phyloP scores from a whole-genome alignment of 331 rosid genomes.

The Malus hybrid region DNA sequence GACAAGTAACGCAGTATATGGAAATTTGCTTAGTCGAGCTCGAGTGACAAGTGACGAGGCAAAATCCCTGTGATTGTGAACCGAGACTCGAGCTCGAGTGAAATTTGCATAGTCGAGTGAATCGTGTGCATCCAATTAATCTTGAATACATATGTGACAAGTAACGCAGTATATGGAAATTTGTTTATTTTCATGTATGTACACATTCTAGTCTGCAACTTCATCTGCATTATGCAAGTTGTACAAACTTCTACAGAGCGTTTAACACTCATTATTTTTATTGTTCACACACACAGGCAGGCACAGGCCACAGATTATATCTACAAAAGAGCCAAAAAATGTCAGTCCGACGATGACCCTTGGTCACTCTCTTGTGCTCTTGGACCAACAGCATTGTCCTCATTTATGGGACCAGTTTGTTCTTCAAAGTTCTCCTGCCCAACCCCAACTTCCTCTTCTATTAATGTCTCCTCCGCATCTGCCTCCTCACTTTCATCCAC shows the following conservation, averaged over 20 bases:
- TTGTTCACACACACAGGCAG: background rate
- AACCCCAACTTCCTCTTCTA: constrained; percentile 1
- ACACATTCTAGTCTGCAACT: too few species aligned
- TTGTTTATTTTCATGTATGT: too few species aligned
- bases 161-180: background rate
- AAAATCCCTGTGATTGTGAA: too few species aligned
- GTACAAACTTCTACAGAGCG: background rate
- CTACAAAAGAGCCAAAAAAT: background rate
- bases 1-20: too few species aligned
- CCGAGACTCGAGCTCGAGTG: background rate
- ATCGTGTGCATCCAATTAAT: background rate
- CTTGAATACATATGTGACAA: background rate
- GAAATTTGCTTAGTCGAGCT: too few species aligned
- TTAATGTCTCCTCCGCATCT: constrained; percentile 15
- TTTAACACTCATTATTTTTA: background rate
- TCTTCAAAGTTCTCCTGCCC: background rate
- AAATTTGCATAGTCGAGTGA: too few species aligned
- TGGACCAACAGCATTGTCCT: constrained; percentile 7
- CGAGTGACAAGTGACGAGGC: too few species aligned
- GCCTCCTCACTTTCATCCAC: constrained; percentile 51
- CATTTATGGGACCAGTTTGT: constrained; percentile 7
- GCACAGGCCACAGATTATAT: too few species aligned
- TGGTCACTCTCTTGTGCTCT: background rate
- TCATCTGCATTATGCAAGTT: too few species aligned
- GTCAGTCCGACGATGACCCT: constrained; percentile 1